Evolutionary conservation across 1,139 yeast genomes (phyloP), one percentile per base, ranked within the genome.

Genomic region (Magnusiomyces tetraspermus): DNA sequence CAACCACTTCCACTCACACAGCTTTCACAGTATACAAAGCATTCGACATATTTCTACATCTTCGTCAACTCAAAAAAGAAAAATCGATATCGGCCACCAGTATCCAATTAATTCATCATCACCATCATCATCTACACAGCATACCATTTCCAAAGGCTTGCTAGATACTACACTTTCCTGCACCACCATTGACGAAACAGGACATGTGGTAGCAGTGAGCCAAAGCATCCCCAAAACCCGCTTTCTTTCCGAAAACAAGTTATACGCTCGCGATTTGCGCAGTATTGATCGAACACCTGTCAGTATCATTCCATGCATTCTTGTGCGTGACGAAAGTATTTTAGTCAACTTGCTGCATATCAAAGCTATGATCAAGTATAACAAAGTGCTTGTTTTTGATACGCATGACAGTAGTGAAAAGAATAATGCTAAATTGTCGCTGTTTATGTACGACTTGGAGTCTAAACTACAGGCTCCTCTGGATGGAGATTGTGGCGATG

Each of bases 201-300:
- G 97, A 1, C 76, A 79, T 53, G 85, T 85, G 43, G 71, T 79
- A 0, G 82, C 81, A 2, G 85, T 87, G 4, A 81, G 92, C 0
- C 79, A 85, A 53, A 81, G 79, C 61, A 79, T 79, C 59, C 85
- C 88, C 51, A 84, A 85, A 64, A 79, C 82, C 74, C 76, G 78
- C 58, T 82, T 92, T 57, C 70, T 92, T 26, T 76, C 78, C 53
- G 83, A 85, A 52, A 84, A 86, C 64, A 82, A 83, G 43, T 69
- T 88, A 41, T 80, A 82, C 53, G 95, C 96, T 1, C 73, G 96
- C 61, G 96, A 88, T 65, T 71, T 88, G 52, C 69, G 96, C 17
- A 87, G 85, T 62, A 83, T 92, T 49, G 97, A 90, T 67, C 83
- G 94, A 17, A 83, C 95, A 0, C 78, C 85, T 17, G 81, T 85